Base-by-base conservation (phyloP, 2,329 filamentous ascomycete species). In the Talaromyces atroroseus region DNA sequence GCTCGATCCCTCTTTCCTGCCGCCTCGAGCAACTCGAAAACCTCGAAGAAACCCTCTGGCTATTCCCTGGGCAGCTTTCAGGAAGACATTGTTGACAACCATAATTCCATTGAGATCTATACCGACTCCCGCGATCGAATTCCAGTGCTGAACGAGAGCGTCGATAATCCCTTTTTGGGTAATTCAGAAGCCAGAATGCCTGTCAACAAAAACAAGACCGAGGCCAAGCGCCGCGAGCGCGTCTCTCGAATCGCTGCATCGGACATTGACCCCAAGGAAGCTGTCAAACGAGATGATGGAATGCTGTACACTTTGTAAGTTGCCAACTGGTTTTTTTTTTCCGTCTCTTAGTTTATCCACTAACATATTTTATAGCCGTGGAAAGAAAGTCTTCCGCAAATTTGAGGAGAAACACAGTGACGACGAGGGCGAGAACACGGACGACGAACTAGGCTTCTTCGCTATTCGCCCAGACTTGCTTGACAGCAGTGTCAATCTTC, bases 301-400 rank as follows among this genome's bases (percentile, higher is more conserved):
- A 78, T 85, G 68, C 73, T 83, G 51, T 85, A 81, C 64, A 75
- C 80, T 6, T 85, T 86, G 82, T 85, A 75, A 80, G 82, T 80
- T 40, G 46, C 8, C 4, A 14, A 32, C 29, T 36, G 7, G 26
- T 8, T 8, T 29, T 29, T 7, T 32, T 29, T 36, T 11, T 16
- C 20, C 38, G n/a, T 24, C 38, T 58, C 56, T 56, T 61, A 23
- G n/a, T 21, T 36, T 40, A 56, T 42, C 69, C 76, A 66, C 73
- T 61, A 45, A 53, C 49, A 45, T 49, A 24, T 40, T 49, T 49
- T 32, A 53, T 61, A 85, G 82, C 69, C 83, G 84, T 56, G 83
- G 83, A 64, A 82, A 80, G 70, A 84, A 82, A 65, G 70, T 83
- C 40, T 84, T 82, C 71, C 78, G 78, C 65, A 78, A 76, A 60